Conservation (phyloP, 148 eudicot genomes). For the Nyssa sinensis region DNA sequence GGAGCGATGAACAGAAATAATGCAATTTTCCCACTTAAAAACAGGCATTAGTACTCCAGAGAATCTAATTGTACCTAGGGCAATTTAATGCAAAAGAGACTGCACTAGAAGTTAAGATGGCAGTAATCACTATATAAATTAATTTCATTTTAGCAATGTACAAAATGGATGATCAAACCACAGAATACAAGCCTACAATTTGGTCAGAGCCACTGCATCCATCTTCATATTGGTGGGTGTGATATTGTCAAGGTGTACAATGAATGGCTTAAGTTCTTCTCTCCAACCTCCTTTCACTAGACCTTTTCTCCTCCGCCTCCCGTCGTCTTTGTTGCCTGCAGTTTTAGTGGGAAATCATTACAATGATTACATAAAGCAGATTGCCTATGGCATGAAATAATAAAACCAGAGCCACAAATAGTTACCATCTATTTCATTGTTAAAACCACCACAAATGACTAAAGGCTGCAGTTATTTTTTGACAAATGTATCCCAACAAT, state of each 20-base stretch:
- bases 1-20: neutral
- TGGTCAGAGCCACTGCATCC: neutral
- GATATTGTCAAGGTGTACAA: neutral
- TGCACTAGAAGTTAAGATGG: neutral
- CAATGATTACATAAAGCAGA: neutral
- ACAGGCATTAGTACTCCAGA: neutral
- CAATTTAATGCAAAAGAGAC: neutral
- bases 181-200: neutral
- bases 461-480: too few species aligned
- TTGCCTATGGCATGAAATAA: neutral
- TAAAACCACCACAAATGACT: too few species aligned
- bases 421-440: too few species aligned
- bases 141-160: neutral
- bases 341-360: neutral
- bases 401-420: neutral
- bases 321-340: conserved; percentile 79
- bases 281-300: conserved; percentile 62
- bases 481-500: too few species aligned
- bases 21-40: neutral
- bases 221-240: neutral
- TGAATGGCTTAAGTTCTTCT: conserved; percentile 46
- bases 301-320: conserved; percentile 77
- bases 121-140: neutral
- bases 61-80: neutral
- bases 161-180: neutral